Evolutionary conservation across 345 rosid species (phyloP).

Genomic region (Excoecaria cochinchinensis): DNA sequence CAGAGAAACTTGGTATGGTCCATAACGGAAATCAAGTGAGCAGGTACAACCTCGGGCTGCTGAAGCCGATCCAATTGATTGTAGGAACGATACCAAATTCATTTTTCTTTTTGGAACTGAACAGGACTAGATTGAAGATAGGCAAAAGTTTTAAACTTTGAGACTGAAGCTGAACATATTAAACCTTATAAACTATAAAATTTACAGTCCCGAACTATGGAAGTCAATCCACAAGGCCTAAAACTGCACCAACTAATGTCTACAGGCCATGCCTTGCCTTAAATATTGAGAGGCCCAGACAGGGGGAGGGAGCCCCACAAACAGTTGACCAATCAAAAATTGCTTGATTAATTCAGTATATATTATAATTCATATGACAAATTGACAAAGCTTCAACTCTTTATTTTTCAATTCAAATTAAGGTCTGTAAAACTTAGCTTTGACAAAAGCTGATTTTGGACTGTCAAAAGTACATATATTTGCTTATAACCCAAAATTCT

Average conservation of each 20-base stretch:
- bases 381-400: background rate
- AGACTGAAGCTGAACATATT: no score
- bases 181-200: no score
- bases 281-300: background rate
- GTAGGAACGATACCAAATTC: no score
- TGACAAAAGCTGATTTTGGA: background rate
- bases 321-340: background rate
- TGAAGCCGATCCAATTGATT: no score
- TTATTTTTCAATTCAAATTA: constrained; percentile 4
- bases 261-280: background rate
- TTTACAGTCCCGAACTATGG: background rate
- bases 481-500: no score
- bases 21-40: no score
- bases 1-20: no score
- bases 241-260: background rate
- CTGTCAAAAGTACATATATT: background rate
- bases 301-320: background rate
- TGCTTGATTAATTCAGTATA: background rate
- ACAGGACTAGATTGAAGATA: no score
- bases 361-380: background rate
- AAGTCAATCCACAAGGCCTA: background rate
- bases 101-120: no score
- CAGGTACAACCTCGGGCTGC: no score
- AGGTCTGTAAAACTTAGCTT: background rate
- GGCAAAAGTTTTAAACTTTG: no score